Evolutionary conservation across 2,329 filamentous ascomycete genomes (phyloP).

Genomic region (Pyrenochaeta sp.): DNA sequence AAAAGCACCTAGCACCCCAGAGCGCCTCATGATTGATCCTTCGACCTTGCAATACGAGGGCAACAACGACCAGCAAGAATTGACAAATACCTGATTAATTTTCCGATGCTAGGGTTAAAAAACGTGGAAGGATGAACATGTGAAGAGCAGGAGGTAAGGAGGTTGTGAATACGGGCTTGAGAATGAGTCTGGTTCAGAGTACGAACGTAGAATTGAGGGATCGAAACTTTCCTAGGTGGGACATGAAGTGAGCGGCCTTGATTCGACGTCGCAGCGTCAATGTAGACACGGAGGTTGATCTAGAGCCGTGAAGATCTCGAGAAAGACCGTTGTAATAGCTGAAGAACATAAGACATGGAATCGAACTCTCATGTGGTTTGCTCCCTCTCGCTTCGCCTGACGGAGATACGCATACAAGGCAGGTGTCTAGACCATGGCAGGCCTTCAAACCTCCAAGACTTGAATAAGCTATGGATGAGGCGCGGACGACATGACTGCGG

Average conservation of each 20-base stretch:
- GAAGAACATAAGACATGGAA: background rate
- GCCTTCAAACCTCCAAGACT: background rate
- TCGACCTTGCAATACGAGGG: background rate
- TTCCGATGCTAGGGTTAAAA: constrained; percentile 9
- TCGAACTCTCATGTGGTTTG: background rate
- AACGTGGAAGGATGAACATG: background rate
- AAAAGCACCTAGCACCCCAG: background rate
- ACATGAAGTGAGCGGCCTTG: background rate
- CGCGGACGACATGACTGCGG: background rate
- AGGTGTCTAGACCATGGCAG: background rate
- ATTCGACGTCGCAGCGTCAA: background rate
- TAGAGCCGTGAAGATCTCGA: background rate
- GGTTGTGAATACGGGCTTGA: background rate
- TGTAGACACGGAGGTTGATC: background rate
- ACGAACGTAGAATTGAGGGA: background rate
- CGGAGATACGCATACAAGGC: background rate
- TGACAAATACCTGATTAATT: constrained; percentile 29
- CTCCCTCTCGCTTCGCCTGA: background rate
- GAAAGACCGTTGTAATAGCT: background rate
- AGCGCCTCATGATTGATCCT: background rate
- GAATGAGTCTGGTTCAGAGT: background rate
- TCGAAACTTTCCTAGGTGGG: no score
- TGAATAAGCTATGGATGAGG: background rate
- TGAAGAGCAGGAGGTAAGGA: background rate
- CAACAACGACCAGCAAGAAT: background rate